phyloP scores from a whole-genome alignment of 371 early-diverging fungal genomes.

The Mucor lusitanicus region DNA sequence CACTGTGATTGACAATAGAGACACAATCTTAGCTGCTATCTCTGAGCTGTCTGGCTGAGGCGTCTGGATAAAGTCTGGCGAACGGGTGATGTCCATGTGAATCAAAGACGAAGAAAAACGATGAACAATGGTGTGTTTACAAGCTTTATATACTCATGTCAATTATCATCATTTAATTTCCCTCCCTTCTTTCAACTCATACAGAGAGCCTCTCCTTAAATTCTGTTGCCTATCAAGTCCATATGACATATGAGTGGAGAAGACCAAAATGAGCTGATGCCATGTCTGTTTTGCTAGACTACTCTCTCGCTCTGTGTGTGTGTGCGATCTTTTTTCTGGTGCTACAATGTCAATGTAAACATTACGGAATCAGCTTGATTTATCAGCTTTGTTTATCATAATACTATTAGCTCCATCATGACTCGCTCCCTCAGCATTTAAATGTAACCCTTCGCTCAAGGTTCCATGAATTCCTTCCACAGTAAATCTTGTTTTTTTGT shows the following conservation, averaged over 20 bases:
- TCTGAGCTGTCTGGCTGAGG: slow-evolving; percentile 24
- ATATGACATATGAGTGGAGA: not conserved
- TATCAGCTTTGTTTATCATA: not conserved
- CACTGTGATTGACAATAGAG: slow-evolving; percentile 14
- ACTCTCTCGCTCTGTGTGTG: not conserved
- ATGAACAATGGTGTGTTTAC: not conserved
- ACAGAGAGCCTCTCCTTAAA: not conserved
- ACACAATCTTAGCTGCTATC: slow-evolving; percentile 19
- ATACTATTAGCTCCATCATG: not conserved
- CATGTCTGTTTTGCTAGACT: not conserved
- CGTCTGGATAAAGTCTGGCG: slow-evolving; percentile 1
- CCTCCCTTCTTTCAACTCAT: not conserved
- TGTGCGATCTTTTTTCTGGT: not conserved
- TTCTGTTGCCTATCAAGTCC: not conserved
- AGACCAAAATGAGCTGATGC: not conserved
- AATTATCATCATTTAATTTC: not conserved
- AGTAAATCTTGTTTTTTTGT: not conserved
- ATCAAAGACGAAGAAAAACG: not conserved
- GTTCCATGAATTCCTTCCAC: not conserved
- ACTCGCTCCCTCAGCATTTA: not conserved
- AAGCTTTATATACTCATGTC: not conserved
- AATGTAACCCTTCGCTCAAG: not conserved
- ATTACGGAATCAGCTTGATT: not conserved
- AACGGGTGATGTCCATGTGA: not conserved
- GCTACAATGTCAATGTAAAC: not conserved